Percentiles rank a stretch among this genome's conserved stretches.
These are phyloP conservation scores for Tetragonia tetragonoides DNA, from an alignment of 148 eudicot genomes.

Conservation along the genomic window DNA sequence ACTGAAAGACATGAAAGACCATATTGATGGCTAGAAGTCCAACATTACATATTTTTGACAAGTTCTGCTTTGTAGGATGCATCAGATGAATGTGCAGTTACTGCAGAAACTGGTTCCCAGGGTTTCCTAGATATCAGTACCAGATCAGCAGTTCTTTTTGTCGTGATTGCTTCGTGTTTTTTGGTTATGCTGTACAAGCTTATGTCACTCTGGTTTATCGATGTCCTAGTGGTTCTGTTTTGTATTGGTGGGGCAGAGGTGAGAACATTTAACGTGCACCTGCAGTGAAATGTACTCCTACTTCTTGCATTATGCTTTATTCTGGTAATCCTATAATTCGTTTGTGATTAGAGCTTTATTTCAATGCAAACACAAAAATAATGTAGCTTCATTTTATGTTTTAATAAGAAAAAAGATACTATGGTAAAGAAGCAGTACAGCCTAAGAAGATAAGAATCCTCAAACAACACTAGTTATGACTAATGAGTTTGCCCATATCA, in stretches of 20 bases:
- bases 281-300: not conserved
- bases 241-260: slow-evolving; percentile 98
- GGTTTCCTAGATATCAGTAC: slow-evolving; percentile 81
- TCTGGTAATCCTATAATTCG: not conserved
- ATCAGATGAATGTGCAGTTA: slow-evolving; percentile 50
- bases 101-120: slow-evolving; percentile 36
- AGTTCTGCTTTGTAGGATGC: slow-evolving; percentile 55
- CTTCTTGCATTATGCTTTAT: not conserved
- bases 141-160: slow-evolving; percentile 78
- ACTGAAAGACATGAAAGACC: not conserved
- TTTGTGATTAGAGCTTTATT: not conserved
- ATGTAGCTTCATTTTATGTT: not conserved
- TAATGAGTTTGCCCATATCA: too few species aligned
- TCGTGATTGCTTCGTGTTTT: slow-evolving; percentile 85
- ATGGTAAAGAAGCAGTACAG: too few species aligned
- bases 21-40: not conserved
- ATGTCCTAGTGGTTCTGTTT: slow-evolving; percentile 86
- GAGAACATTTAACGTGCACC: slow-evolving; percentile 17
- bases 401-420: too few species aligned
- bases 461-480: too few species aligned
- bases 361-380: not conserved
- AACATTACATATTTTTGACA: not conserved
- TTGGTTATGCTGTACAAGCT: slow-evolving; percentile 94
- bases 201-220: slow-evolving; percentile 90
- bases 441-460: too few species aligned